phyloP scores from a whole-genome alignment of 2,329 filamentous ascomycete species.

The Grosmannia serpens region DNA sequence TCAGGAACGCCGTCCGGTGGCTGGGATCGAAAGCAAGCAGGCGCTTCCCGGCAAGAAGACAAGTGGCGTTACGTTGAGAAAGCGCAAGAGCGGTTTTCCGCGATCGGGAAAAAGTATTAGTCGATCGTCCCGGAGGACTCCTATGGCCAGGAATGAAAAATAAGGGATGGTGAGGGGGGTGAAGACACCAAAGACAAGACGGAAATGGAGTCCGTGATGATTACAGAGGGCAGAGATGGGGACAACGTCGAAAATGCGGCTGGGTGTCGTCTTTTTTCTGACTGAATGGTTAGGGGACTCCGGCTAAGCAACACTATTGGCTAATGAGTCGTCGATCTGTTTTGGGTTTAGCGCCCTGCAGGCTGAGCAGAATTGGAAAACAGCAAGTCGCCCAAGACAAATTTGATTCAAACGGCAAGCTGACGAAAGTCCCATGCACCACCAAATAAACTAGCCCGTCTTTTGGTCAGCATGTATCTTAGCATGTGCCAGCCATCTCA shows the following conservation, averaged over 20 bases:
- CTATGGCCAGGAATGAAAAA: constrained; percentile 8
- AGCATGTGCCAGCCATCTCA: too few relatives aligned
- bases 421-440: not conserved
- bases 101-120: not conserved
- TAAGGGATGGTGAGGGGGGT: not conserved
- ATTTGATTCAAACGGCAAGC: not conserved
- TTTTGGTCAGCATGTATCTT: too few relatives aligned
- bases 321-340: not conserved
- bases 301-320: constrained; percentile 8
- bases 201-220: constrained; percentile 5
- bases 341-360: constrained; percentile 8
- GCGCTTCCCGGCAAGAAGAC: not conserved
- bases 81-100: not conserved
- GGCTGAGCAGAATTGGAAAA: not conserved
- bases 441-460: not conserved
- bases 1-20: not conserved
- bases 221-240: constrained; percentile 1
- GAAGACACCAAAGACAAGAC: not conserved
- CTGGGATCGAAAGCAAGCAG: not conserved
- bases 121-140: not conserved
- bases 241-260: constrained; percentile 12
- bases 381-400: not conserved
- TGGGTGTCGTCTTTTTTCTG: constrained; percentile 9
- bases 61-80: not conserved
- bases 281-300: constrained; percentile 7